Base-by-base conservation (phyloP, 2,329 filamentous ascomycete genomes). In the Aspergillus sergii region DNA sequence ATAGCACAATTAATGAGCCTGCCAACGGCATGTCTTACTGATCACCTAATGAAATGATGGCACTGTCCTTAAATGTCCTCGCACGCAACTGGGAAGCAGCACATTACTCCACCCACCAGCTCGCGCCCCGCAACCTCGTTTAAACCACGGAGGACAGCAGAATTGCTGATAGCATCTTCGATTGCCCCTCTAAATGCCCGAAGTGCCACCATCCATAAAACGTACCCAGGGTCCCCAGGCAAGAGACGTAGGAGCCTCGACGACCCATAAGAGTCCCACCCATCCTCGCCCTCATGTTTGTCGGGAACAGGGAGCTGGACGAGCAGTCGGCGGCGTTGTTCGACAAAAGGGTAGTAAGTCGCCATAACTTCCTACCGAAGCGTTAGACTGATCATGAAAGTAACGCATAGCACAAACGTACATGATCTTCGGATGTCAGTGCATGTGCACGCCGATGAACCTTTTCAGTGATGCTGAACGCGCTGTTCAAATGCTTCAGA, bases 241-340 rank as follows among this genome's bases (percentile, higher is more conserved):
- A 41, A n/a, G 8, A 41, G 16, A 41, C 39, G 39, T 8, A 41
- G 9, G 39, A 41, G 39, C 39, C 3, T n/a, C 39, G 39, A 41
- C 0, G 39, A 41, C 39, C 2, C 1, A 10, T 41, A 41, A n/a
- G 7, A 9, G 0, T 41, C 39, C 39, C 39, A 41, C 8, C n/a
- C 16, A 1, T 41, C 7, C 39, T 41, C 19, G 2, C 1, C 16
- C 0, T 1, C 39, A 41, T 41, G 0, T 9, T 41, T 0, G 7
- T 3, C 7, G 16, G 19, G 39, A 41, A 41, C 7, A 9, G 16
- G 2, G 0, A 10, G 8, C 3, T n/a, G 39, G 7, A n/a, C 19
- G 0, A n/a, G 39, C 19, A 41, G 19, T 4, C 1, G 39, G 19
- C 8, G 39, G 8, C 39, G 39, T 3, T 41, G 2, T 9, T 41